Evolutionary conservation across 805 yeast genomes (phyloP), one percentile per base, ranked within the genome.

Genomic region (Lachancea mirantina): DNA sequence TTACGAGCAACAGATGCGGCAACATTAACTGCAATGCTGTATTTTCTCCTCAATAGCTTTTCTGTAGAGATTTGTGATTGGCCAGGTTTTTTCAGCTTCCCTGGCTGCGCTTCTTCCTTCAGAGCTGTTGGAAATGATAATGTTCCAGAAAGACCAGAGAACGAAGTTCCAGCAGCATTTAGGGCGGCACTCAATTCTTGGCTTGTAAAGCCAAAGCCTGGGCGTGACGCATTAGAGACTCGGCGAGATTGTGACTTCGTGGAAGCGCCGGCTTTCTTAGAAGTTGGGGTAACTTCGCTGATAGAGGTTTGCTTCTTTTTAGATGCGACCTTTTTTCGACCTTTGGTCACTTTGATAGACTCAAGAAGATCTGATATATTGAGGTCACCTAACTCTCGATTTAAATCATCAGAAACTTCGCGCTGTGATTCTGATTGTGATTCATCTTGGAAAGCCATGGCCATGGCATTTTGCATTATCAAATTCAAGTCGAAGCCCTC

Each of bases 381-480:
- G 9, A 46, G 33, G 16, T 43, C 50, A 4, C 46, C 50, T 10
- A 55, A 32, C 13, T 50, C 54, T 13, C 45, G 43, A 20, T 50
- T 52, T 23, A 53, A 51, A 17, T 45, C 52, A 35, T 54, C 53
- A 41, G 52, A 45, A 2, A 41, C 47, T 7, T 50, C 38, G 6
- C 40, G 36, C 32, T 45, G 52, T 6, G 45, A 16, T 28, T 40
- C 35, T n/a, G 20, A 30, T 13, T 32, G 38, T 13, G 26, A 19
- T 23, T 45, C 80, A 39, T 77, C 74, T 39, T 74, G 79, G 66
- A 76, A 74, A 0, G 88, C 92, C 78, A 82, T 67, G 28, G 73
- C 72, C 61, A 81, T 68, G 1, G 89, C 92, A 57, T 78, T 78
- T 42, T 78, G 84, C 67, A 81, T 69, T 42, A 81, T 81, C 43